Evolutionary conservation across 768 basidiomycete species (phyloP).

Genomic region (Termitomyces sp.): DNA sequence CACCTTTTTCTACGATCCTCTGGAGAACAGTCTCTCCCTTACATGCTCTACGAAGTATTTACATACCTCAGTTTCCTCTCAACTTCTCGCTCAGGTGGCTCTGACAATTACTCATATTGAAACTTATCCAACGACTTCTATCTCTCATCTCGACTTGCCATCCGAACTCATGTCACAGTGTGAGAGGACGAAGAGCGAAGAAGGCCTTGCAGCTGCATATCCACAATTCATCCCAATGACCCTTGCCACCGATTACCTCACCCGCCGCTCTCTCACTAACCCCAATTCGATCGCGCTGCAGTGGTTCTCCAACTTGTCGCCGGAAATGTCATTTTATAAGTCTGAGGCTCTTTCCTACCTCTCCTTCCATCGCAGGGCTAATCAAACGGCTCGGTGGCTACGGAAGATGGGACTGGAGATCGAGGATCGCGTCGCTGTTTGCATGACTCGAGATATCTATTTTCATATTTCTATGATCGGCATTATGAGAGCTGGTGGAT

Average conservation of each 20-base stretch:
- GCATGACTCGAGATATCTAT: constrained; percentile 32
- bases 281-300: constrained; percentile 21
- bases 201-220: constrained; percentile 17
- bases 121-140: constrained; percentile 6
- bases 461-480: constrained; percentile 39
- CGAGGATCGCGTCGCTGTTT: constrained; percentile 40
- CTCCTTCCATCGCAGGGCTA: constrained; percentile 29
- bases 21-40: constrained; percentile 5
- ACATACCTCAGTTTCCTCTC: constrained; percentile 15
- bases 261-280: constrained; percentile 16
- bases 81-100: constrained; percentile 21
- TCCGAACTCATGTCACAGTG: constrained; percentile 20
- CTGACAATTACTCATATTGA: constrained; percentile 14
- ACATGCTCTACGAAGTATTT: constrained; percentile 12
- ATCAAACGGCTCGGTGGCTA: constrained; percentile 38
- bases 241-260: constrained; percentile 26
- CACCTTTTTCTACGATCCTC: neutral
- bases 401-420: constrained; percentile 24
- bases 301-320: constrained; percentile 24
- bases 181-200: constrained; percentile 16
- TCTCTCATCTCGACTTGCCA: constrained; percentile 15
- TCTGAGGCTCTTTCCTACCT: constrained; percentile 28
- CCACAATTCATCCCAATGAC: constrained; percentile 15
- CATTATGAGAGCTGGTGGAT: constrained; percentile 41
- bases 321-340: constrained; percentile 10